Evolutionary conservation across 2,329 filamentous ascomycete species (phyloP).

Genomic region (Saccharata proteae): DNA sequence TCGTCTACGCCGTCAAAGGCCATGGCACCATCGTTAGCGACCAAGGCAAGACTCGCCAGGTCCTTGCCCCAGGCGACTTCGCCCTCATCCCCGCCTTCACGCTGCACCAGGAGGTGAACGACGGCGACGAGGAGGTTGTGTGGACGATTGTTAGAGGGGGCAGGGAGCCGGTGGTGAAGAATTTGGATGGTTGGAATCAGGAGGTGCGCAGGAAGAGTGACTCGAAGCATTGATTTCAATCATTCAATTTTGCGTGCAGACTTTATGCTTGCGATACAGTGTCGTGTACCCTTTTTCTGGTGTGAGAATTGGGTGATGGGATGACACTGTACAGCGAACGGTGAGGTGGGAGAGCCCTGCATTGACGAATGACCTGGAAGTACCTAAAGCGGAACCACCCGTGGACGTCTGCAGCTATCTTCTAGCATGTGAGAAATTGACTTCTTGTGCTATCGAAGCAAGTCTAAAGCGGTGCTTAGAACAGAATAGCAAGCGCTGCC

Average conservation of each 20-base stretch:
- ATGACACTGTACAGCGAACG: too few species aligned
- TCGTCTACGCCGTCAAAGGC: conserved; percentile 54
- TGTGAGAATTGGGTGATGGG: too few species aligned
- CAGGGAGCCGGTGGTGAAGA: conserved; percentile 47
- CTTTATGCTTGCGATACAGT: not conserved
- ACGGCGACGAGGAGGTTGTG: conserved; percentile 49
- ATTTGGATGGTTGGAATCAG: conserved; percentile 48
- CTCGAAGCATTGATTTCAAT: too few species aligned
- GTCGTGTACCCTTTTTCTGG: too few species aligned
- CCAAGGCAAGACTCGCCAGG: conserved; percentile 43
- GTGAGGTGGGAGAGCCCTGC: too few species aligned
- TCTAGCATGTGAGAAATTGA: too few species aligned
- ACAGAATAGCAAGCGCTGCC: too few species aligned
- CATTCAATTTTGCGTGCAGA: not conserved
- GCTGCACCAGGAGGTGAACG: conserved; percentile 59
- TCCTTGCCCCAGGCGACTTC: conserved; percentile 53
- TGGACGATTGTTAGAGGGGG: conserved; percentile 57
- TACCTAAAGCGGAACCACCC: too few species aligned
- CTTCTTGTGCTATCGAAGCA: too few species aligned
- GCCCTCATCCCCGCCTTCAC: conserved; percentile 57
- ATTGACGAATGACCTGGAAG: too few species aligned
- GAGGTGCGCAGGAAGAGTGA: conserved; percentile 7
- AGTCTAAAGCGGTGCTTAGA: too few species aligned
- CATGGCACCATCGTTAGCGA: conserved; percentile 48
- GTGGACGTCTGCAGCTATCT: too few species aligned